Percentiles rank a stretch among this genome's conserved stretches.
Conservation (phyloP, 768 basidiomycete genomes). For the Crucibulum laeve region DNA sequence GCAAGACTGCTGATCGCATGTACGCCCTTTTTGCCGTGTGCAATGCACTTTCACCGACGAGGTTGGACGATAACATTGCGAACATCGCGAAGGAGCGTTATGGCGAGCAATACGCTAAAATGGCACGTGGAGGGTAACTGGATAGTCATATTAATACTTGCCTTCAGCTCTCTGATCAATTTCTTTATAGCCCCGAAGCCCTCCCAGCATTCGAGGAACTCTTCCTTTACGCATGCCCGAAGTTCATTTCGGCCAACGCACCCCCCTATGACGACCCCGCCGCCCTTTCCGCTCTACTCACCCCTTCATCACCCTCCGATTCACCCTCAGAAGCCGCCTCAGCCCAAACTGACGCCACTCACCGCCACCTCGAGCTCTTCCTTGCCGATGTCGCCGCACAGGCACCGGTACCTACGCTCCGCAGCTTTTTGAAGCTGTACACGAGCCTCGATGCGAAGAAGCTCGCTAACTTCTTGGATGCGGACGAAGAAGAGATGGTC, state of each 20-base stretch:
- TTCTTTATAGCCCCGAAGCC: constrained; percentile 38
- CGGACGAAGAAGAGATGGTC: constrained; percentile 90
- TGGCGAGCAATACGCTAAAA: constrained; percentile 85
- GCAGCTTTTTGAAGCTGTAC: constrained; percentile 93
- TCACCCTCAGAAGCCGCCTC: constrained; percentile 23
- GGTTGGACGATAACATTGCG: constrained; percentile 92
- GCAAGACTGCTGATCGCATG: constrained; percentile 97
- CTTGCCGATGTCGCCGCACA: constrained; percentile 76
- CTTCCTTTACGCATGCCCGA: constrained; percentile 92
- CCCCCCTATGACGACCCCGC: constrained; percentile 86
- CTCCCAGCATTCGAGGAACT: constrained; percentile 86
- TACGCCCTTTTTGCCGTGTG: constrained; percentile 94
- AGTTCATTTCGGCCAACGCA: constrained; percentile 93
- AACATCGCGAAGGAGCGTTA: constrained; percentile 91
- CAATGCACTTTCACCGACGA: constrained; percentile 86
- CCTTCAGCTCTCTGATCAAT: neutral
- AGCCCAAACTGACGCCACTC: constrained; percentile 62
- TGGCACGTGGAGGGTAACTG: constrained; percentile 69
- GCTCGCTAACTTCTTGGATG: constrained; percentile 87
- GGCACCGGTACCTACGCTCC: constrained; percentile 75
- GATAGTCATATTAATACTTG: neutral
- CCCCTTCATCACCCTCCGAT: constrained; percentile 30
- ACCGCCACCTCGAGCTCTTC: constrained; percentile 83
- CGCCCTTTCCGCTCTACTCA: constrained; percentile 47
- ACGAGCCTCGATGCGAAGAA: constrained; percentile 90